Base-by-base conservation (phyloP, 2,329 filamentous ascomycete species). In the Fusarium concolor region DNA sequence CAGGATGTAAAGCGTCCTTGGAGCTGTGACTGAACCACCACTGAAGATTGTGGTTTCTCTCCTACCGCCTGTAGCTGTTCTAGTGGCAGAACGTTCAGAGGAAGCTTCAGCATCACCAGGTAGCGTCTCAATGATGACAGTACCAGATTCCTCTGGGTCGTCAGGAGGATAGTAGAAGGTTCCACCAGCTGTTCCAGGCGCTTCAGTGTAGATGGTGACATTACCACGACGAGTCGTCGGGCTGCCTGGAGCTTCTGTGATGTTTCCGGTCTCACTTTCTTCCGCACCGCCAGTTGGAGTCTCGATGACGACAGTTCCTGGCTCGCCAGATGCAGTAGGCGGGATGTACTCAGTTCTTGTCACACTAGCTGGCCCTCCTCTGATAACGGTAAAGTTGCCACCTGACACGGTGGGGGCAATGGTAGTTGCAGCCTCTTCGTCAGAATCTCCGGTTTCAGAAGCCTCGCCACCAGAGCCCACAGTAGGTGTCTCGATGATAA, bases 101-200 rank as follows among this genome's bases (percentile, higher is more conserved):
- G 55, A 46, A 10, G 22, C 26, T 9, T 8, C 12, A 9, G 33
- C 20, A 14, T 22, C 33, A 22, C 39, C 55, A 3, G 55, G 18
- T 3, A 50, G 17, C 9, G 58, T 60, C 28, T 60, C 62, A 1
- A 62, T 18, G 0, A 62, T 28, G 2, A 66, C 12, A 15, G 64
- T 67, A 0, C 52, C 64, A 0, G 35, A 29, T 9, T 59, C 57
- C 2, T 31, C 54, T n/a, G 46, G 41, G 2, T 47, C 39, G 11
- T 44, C 62, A 9, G 62, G 53, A 9, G 62, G 61, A 3, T 46
- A 60, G 20, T 65, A 65, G 1, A 65, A 26, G 10, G 62, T 65
- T 15, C 31, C 41, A 3, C 33, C 18, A 2, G 37, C 52, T 38
- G 61, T 59, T 15, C 52, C 52, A 3, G 24, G 41, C 5, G 59